Conservation (phyloP, 345 rosid species). For the Rhizophora apiculata region DNA sequence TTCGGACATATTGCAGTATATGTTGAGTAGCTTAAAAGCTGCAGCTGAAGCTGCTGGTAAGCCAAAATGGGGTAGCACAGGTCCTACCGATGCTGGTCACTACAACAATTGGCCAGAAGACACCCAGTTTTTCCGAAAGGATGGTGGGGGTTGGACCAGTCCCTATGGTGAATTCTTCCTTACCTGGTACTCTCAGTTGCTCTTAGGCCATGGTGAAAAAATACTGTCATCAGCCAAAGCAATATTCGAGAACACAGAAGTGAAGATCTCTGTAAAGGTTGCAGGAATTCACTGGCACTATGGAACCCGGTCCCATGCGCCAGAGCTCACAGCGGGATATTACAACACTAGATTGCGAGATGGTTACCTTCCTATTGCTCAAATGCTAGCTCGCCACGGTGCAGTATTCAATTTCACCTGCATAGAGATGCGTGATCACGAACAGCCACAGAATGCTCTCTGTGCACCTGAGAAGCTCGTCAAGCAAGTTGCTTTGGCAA, state of each 20-base stretch:
- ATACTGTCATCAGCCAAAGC: constrained; percentile 64
- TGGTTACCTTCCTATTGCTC: constrained; percentile 89
- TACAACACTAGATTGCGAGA: constrained; percentile 85
- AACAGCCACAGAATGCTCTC: constrained; percentile 92
- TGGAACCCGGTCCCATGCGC: constrained; percentile 90
- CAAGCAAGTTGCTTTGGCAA: constrained; percentile 78
- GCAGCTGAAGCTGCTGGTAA: constrained; percentile 85
- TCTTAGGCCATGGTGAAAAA: constrained; percentile 77
- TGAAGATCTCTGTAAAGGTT: constrained; percentile 78
- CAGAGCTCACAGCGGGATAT: constrained; percentile 98
- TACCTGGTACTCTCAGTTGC: constrained; percentile 83
- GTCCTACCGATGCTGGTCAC: constrained; percentile 93
- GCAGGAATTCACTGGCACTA: constrained; percentile 99
- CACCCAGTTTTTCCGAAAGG: constrained; percentile 71
- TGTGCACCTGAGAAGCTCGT: constrained; percentile 96
- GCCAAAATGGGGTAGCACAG: constrained; percentile 93
- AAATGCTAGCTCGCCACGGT: constrained; percentile 79
- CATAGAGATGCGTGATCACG: constrained; percentile 92
- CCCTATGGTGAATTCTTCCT: constrained; percentile 92
- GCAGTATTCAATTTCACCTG: constrained; percentile 96
- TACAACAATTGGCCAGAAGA: constrained; percentile 99
- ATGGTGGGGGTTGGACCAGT: constrained; percentile 80
- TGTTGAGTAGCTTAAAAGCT: constrained; percentile 74
- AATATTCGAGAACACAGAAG: constrained; percentile 40
- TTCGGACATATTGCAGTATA: constrained; percentile 55